Base-by-base conservation (phyloP, 1,284 basidiomycete species). In the Erythrobasidium hasegawianum region DNA sequence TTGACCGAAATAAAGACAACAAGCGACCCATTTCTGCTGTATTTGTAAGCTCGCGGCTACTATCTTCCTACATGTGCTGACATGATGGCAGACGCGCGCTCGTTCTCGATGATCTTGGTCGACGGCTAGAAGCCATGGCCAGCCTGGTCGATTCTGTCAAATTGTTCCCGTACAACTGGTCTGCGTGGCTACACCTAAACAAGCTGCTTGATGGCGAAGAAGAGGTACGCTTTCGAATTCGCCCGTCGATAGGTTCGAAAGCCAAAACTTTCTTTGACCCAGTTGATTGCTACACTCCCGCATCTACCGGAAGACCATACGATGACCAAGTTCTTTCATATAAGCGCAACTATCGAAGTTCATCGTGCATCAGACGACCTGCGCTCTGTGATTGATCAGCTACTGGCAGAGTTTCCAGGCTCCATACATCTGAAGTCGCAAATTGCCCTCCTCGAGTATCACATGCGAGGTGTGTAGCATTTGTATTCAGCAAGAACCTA, bases 131-230 rank as follows among this genome's bases (percentile, higher is more conserved):
- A 75, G 92, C 95, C 0, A 88, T 95, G 39, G 90, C 93, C 74
- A 85, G 82, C 71, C 83, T 87, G 8, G 80, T 97, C 18, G 78
- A 85, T 38, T 94, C 91, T 5, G 86, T 97, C 55, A 82, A 84
- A 56, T 81, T 82, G 2, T 91, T 88, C 74, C 87, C 90, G 8
- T 98, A 92, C 87, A 97, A 97, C 76, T 99, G 96, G 95, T 90
- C 89, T 26, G 83, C 87, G 2, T 99, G 96, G 95, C 81, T 83
- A 20, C 82, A 92, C 60, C 81, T 97, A 20, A 85, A 86, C 1
- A 85, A 85, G 58, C 87, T 90, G 72, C 83, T 96, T 27, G 85
- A 87, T 39, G 91, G 93, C 68, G 85, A 85, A n/a, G 90, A 93
- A 78, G 90, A 94, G 85, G 93, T 94, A 43, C 57, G 78, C 68